A percentile compares a stretch with the other conserved stretches of the same genome.
Evolutionary conservation across 2,329 filamentous ascomycete genomes (phyloP).

Genomic region (Colletotrichum trifolii): DNA sequence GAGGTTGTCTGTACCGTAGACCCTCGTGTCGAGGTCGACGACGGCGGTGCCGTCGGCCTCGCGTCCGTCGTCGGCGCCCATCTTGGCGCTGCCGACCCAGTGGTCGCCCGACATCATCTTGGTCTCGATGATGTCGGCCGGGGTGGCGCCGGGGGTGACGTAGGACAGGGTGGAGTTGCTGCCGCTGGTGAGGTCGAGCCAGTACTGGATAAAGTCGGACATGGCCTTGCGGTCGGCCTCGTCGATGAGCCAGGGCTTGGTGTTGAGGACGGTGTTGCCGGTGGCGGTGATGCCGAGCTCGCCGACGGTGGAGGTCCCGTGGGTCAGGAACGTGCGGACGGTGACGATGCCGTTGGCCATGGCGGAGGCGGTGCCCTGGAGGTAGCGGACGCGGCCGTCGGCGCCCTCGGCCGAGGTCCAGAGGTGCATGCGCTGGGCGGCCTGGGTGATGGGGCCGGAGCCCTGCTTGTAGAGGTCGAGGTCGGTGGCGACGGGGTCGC

Average conservation of each 20-base stretch:
- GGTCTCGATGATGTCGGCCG: slow-evolving; percentile 26
- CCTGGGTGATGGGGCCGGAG: slow-evolving; percentile 40
- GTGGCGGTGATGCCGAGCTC: slow-evolving; percentile 39
- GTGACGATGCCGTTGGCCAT: slow-evolving; percentile 36
- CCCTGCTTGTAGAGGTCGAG: slow-evolving; percentile 38
- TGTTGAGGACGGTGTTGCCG: slow-evolving; percentile 40
- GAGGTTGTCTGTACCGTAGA: slow-evolving; percentile 70
- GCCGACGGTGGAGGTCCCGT: slow-evolving; percentile 40
- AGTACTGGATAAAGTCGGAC: slow-evolving; percentile 31
- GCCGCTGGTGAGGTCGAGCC: slow-evolving; percentile 33
- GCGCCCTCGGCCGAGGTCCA: slow-evolving; percentile 40
- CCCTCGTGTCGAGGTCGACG: slow-evolving; percentile 66
- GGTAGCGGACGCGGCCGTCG: slow-evolving; percentile 40
- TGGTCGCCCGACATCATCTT: slow-evolving; percentile 35
- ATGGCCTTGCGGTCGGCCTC: slow-evolving; percentile 39
- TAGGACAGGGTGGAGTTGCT: slow-evolving; percentile 32
- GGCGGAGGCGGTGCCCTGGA: slow-evolving; percentile 40
- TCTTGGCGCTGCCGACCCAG: slow-evolving; percentile 40
- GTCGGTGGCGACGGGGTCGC: slow-evolving; percentile 31
- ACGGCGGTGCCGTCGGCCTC: slow-evolving; percentile 59
- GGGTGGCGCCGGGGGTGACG: slow-evolving; percentile 27
- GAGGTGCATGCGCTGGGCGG: slow-evolving; percentile 39
- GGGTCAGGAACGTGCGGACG: slow-evolving; percentile 40
- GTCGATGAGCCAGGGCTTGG: slow-evolving; percentile 39
- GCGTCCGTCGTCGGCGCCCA: slow-evolving; percentile 58